These are phyloP conservation scores for Candida odintsovae DNA, from an alignment of 805 yeast genomes.

Conservation along the genomic window DNA sequence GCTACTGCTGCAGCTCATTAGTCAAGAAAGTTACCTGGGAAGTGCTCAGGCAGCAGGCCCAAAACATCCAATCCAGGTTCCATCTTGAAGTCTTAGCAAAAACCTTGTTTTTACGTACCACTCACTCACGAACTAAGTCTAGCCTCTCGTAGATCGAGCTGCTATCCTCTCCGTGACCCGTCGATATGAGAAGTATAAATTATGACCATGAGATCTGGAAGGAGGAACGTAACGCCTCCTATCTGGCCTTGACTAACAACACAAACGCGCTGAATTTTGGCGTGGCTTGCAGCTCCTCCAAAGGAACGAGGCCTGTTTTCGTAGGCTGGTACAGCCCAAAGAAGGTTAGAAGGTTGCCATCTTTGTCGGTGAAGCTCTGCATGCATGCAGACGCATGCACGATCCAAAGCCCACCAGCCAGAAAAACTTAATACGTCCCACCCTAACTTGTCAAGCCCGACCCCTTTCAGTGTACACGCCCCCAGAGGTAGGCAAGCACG, in stretches of 20 bases:
- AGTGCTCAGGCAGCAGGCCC: too few species aligned
- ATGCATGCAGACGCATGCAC: background rate
- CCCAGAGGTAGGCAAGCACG: background rate
- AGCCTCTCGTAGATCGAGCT: too few species aligned
- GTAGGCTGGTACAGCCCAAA: background rate
- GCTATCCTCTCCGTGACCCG: too few species aligned
- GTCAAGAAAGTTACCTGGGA: too few species aligned
- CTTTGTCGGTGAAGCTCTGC: background rate
- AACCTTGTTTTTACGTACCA: too few species aligned
- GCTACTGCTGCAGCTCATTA: too few species aligned
- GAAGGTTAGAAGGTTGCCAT: background rate
- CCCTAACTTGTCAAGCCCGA: background rate
- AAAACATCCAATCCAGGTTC: too few species aligned
- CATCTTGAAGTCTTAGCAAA: too few species aligned
- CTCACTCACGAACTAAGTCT: too few species aligned
- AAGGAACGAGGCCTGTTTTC: background rate
- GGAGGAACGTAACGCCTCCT: background rate
- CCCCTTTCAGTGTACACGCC: background rate
- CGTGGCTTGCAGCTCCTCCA: background rate
- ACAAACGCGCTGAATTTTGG: background rate
- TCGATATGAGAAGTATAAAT: too few species aligned
- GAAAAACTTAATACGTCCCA: background rate
- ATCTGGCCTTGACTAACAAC: background rate
- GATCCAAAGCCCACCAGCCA: background rate
- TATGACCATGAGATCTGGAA: too few species aligned